A percentile compares a stretch with the other conserved stretches of the same genome.
Evolutionary conservation across 805 yeast species (phyloP).

Genomic region (Phaffomyces thermotolerans): DNA sequence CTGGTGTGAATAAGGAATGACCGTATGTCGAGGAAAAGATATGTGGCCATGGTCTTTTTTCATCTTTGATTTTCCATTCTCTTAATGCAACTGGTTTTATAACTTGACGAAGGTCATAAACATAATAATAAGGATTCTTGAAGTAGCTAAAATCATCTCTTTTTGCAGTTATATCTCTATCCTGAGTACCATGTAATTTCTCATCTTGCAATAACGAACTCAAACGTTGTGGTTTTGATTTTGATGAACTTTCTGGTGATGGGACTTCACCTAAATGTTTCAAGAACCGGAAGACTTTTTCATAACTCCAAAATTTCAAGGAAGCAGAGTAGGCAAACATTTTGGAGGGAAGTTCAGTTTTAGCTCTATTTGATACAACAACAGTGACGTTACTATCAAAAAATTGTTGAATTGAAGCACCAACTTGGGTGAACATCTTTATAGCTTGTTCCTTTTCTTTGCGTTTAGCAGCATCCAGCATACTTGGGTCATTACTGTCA

Average conservation of each 20-base stretch:
- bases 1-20: conserved; percentile 69
- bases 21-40: conserved; percentile 61
- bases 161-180: conserved; percentile 78
- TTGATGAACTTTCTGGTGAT: conserved; percentile 15
- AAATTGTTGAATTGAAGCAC: conserved; percentile 51
- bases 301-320: conserved; percentile 79
- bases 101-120: conserved; percentile 72
- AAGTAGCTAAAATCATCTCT: conserved; percentile 83
- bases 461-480: conserved; percentile 17
- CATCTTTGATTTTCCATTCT: conserved; percentile 57
- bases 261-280: conserved; percentile 45
- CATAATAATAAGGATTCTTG: conserved; percentile 63
- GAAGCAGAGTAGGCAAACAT: conserved; percentile 35
- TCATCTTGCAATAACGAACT: conserved; percentile 74
- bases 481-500: conserved; percentile 35
- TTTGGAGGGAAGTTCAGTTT: conserved; percentile 39
- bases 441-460: conserved; percentile 30
- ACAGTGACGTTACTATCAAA: conserved; percentile 59
- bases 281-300: conserved; percentile 76
- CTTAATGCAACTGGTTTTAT: conserved; percentile 75
- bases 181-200: conserved; percentile 77
- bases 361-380: conserved; percentile 62
- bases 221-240: conserved; percentile 27
- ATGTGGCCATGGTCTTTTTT: conserved; percentile 44
- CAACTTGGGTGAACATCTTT: conserved; percentile 29